Evolutionary conservation across 371 early-diverging fungal genomes (phyloP).

Genomic region (Circinella umbellata): DNA sequence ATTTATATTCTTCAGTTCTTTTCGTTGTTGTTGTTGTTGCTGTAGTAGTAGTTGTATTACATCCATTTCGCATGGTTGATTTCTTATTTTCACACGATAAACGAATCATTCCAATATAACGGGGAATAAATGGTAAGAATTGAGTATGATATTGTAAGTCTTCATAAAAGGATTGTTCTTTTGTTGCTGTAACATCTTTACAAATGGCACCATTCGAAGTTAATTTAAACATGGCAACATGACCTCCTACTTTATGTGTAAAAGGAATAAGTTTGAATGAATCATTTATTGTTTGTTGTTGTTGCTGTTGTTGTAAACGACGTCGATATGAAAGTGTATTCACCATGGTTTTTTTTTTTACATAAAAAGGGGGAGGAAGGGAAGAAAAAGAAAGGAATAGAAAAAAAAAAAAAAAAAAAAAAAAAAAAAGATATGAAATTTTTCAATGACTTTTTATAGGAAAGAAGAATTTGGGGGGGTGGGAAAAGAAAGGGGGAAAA

Average conservation of each 20-base stretch:
- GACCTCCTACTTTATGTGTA: slow-evolving; percentile 48
- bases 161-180: slow-evolving; percentile 36
- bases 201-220: slow-evolving; percentile 40
- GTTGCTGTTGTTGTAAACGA: no score
- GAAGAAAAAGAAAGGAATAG: slow-evolving; percentile 6
- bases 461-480: no score
- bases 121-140: slow-evolving; percentile 37
- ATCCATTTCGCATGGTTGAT: no score
- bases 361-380: slow-evolving; percentile 5
- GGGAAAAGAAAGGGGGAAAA: no score
- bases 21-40: background rate
- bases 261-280: slow-evolving; percentile 38
- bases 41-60: background rate
- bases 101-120: slow-evolving; percentile 39
- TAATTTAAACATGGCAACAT: slow-evolving; percentile 46
- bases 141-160: slow-evolving; percentile 33
- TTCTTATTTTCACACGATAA: slow-evolving; percentile 12
- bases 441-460: no score
- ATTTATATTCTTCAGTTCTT: background rate
- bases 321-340: background rate
- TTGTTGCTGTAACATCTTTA: slow-evolving; percentile 36
- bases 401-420: slow-evolving; percentile 10
- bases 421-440: background rate
- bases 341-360: slow-evolving; percentile 17
- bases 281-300: background rate